Conservation (phyloP, 2,329 filamentous ascomycete species). For the Dothiorella sarmentorum region DNA sequence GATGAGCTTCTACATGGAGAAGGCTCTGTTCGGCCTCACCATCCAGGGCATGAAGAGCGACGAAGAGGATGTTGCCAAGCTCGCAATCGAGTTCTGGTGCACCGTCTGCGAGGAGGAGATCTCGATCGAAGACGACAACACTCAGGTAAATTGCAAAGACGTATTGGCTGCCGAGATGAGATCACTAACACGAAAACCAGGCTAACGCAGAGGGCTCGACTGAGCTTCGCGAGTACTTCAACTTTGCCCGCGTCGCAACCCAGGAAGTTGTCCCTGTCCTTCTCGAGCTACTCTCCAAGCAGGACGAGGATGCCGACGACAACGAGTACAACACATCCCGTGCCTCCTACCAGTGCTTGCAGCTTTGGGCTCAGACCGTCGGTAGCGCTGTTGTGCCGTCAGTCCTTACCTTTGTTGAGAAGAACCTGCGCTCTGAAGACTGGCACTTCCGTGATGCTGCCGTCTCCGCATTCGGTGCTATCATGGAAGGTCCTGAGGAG, state of each 20-base stretch:
- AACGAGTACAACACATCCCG: slow-evolving; percentile 97
- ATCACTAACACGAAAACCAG: slow-evolving; percentile 26
- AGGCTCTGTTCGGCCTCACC: slow-evolving; percentile 94
- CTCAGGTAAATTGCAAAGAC: slow-evolving; percentile 55
- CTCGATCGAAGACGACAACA: slow-evolving; percentile 95
- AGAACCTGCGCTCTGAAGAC: slow-evolving; percentile 82
- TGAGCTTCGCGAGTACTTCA: slow-evolving; percentile 88
- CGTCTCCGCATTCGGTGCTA: slow-evolving; percentile 94
- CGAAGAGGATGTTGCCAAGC: slow-evolving; percentile 95
- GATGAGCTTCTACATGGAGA: slow-evolving; percentile 99
- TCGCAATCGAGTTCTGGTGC: slow-evolving; percentile 99
- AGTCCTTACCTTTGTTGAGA: slow-evolving; percentile 87
- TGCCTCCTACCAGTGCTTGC: slow-evolving; percentile 92
- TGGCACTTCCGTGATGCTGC: slow-evolving; percentile 95
- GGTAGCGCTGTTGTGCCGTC: slow-evolving; percentile 78
- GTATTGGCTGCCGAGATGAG: background rate
- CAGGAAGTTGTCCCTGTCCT: slow-evolving; percentile 93
- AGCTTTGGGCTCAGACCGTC: slow-evolving; percentile 91
- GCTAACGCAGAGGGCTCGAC: slow-evolving; percentile 68
- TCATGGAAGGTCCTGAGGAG: slow-evolving; percentile 97
- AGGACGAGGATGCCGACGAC: slow-evolving; percentile 94
- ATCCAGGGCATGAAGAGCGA: slow-evolving; percentile 98
- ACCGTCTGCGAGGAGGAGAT: slow-evolving; percentile 99
- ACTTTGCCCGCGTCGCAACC: slow-evolving; percentile 90
- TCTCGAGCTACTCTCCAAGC: slow-evolving; percentile 83